These are phyloP conservation scores for Tricholomella constricta DNA, from an alignment of 768 basidiomycete genomes.

Conservation along the genomic window DNA sequence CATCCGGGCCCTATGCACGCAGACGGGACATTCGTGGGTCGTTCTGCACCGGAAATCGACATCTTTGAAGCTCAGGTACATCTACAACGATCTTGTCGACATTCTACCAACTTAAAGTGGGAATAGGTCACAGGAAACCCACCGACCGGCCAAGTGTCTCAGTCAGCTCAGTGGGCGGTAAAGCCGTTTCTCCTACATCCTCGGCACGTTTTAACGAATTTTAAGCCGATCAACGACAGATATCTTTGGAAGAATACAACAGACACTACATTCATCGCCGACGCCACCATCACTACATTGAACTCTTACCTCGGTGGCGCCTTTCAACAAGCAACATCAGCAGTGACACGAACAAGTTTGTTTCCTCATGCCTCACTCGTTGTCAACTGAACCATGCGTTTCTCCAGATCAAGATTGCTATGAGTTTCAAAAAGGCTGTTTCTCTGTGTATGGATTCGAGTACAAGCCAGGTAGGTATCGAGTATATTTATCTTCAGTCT, in stretches of 20 bases:
- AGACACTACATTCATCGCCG: slow-evolving; percentile 56
- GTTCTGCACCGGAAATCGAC: slow-evolving; percentile 72
- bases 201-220: neutral
- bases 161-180: slow-evolving; percentile 83
- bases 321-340: slow-evolving; percentile 85
- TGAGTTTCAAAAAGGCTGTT: slow-evolving; percentile 52
- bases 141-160: slow-evolving; percentile 64
- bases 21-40: slow-evolving; percentile 66
- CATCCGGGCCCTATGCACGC: slow-evolving; percentile 84
- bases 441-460: slow-evolving; percentile 77
- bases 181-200: slow-evolving; percentile 26
- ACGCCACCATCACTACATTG: slow-evolving; percentile 50
- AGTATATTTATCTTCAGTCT: neutral
- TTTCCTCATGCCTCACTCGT: neutral
- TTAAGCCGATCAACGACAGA: slow-evolving; percentile 72
- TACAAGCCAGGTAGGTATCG: slow-evolving; percentile 62
- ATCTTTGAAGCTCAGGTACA: slow-evolving; percentile 68
- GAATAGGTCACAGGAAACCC: slow-evolving; percentile 34
- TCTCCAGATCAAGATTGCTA: slow-evolving; percentile 70
- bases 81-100: neutral
- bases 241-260: slow-evolving; percentile 73
- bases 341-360: slow-evolving; percentile 60
- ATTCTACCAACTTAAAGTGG: neutral
- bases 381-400: neutral
- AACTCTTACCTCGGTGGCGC: slow-evolving; percentile 76